These are phyloP conservation scores for Cucumis variabilis DNA, from an alignment of 331 rosid genomes.

Conservation along the genomic window DNA sequence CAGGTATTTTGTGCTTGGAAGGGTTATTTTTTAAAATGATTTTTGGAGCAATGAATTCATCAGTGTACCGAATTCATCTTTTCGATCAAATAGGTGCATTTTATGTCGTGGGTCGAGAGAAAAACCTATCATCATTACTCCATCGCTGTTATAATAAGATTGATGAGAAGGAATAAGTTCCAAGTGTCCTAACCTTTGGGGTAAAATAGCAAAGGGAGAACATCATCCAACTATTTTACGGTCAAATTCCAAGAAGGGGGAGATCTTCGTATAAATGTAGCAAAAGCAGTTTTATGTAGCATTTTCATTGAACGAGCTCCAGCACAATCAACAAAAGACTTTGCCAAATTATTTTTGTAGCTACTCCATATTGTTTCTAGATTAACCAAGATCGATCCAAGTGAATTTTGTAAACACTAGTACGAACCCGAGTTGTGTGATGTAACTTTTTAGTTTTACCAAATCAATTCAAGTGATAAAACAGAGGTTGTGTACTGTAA, in stretches of 20 bases:
- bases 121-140: background rate
- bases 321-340: background rate
- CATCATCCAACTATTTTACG: background rate
- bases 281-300: background rate
- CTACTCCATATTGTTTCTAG: background rate
- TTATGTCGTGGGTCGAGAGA: background rate
- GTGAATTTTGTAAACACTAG: background rate
- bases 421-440: background rate
- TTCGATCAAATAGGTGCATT: background rate
- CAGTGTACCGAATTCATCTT: background rate
- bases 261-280: background rate
- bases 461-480: background rate
- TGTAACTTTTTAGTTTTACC: background rate
- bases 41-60: no score
- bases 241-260: background rate
- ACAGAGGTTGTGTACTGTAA: background rate
- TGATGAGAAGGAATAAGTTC: background rate
- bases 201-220: background rate
- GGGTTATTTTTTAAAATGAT: background rate
- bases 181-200: background rate
- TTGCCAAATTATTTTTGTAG: background rate
- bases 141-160: background rate
- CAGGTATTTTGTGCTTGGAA: background rate
- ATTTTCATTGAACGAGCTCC: background rate
- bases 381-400: background rate